Evolutionary conservation across 2,329 filamentous ascomycete species (phyloP).

Genomic region (Stemphylium vesicarium): DNA sequence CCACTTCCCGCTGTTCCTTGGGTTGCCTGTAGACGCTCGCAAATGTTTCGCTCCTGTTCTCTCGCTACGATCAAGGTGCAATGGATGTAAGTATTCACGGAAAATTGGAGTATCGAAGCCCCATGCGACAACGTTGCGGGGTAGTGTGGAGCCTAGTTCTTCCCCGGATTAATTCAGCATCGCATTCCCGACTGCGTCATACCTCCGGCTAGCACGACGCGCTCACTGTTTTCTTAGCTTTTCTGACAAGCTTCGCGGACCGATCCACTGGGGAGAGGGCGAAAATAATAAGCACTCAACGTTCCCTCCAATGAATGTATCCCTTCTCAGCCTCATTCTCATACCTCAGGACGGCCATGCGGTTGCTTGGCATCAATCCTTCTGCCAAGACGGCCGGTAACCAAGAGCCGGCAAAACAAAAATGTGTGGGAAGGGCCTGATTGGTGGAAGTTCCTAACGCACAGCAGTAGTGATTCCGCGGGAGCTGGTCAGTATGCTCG

Average conservation of each 20-base stretch:
- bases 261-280: not conserved
- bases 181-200: not conserved
- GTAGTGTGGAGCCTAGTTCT: slow-evolving; percentile 11
- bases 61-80: not conserved
- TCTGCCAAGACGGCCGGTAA: not conserved
- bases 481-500: not conserved
- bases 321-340: not conserved
- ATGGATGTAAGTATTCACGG: not conserved
- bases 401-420: not conserved
- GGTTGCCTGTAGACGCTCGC: no score
- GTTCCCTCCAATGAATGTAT: no score
- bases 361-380: not conserved
- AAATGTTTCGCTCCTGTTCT: no score
- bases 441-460: slow-evolving; percentile 3
- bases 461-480: not conserved
- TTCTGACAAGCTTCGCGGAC: not conserved
- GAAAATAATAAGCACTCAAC: not conserved
- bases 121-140: not conserved
- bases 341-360: no score
- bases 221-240: not conserved
- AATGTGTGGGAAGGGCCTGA: not conserved
- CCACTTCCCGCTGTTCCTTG: no score
- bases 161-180: slow-evolving; percentile 6
- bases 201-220: not conserved
- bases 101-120: not conserved